Evolutionary conservation across 2,329 filamentous ascomycete species (phyloP), one percentile per base, ranked within the genome.

Genomic region (Ophiostoma montium): DNA sequence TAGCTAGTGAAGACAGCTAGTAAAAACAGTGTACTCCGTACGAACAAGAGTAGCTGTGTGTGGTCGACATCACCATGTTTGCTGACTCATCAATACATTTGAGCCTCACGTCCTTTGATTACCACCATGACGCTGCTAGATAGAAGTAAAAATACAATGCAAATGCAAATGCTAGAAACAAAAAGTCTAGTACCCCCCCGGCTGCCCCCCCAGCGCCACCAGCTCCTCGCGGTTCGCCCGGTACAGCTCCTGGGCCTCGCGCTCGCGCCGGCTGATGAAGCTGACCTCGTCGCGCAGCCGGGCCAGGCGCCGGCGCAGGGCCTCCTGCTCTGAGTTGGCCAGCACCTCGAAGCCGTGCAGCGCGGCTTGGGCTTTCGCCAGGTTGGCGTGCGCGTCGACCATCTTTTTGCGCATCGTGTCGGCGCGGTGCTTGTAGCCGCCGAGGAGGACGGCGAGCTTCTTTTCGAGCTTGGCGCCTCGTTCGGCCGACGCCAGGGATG

Each of bases 181-280:
- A 18, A 32, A 16, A 23, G 23, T 3, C 30, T 41, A 45, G 23
- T 53, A 35, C 3, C 47, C 42, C n/a, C 30, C 23, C 2, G 27
- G 16, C 10, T 19, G 39, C 5, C 47, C 54, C 2, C 39, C 63
- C 56, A 94, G 66, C 48, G 66, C 69, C 44, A 81, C 77, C 56
- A 95, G 64, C 70, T 96, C 92, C 43, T 88, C 86, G 65, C 76
- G 86, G 52, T 80, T 76, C 55, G 68, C 70, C 57, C 85, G 76
- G 62, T 92, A 98, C 58, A 83, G 63, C 55, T 95, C 88, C 66
- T 98, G 92, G 7, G 87, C 88, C 66, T 95, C 87, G 51, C 89
- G 74, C 69, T 96, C 90, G 54, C 90, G 73, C 57, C 78, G 78
- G 57, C 80, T 85, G 10, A 96, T 76, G 57, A 85, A 86, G 7